Evolutionary conservation across 768 basidiomycete species (phyloP), one percentile per base, ranked within the genome.

Genomic region (Kwoniella botswanensis): DNA sequence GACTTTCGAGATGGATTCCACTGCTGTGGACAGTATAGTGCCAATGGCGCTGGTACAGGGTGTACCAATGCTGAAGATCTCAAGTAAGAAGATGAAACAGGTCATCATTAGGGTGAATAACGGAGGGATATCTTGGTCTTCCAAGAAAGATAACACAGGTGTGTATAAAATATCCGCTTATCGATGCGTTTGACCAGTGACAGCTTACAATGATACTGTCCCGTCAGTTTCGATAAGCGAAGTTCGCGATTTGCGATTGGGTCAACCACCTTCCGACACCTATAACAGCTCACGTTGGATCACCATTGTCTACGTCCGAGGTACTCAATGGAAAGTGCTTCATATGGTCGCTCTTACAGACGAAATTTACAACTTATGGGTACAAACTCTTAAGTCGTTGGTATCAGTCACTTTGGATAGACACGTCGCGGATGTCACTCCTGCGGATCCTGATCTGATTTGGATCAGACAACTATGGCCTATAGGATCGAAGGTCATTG

Each of bases 191-290:
- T 44, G 46, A 29, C 53, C 6, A 24, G 17, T 46, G 29, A 50
- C 57, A 61, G 58, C 26, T 21, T 15, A 21, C 44, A 44, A n/a
- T 68, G 15, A 22, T 50, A 26, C 10, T 13, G 57, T 59, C 9
- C 9, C 35, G 18, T 12, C 71, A 95, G 94, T 96, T 56, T 88
- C 91, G 0, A 90, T 97, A 77, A 93, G 93, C 80, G 87, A 88
- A 74, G 92, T 97, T 82, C 91, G 92, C 65, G 94, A 96, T 79
- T 87, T 97, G 41, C 90, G 94, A 17, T 87, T 89, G 0, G 92
- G 90, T 15, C 78, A 87, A 4, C 89, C 92, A 26, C 79, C 79
- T 12, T 71, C 75, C 5, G 78, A 78, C 52, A 85, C 91, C 0
- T 83, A 86, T 59, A 86, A 87, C 68, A 90, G 92, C 74, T 85